Conservation (phyloP, 352 stramenopile genomes). For the Pythium brachiatum region DNA sequence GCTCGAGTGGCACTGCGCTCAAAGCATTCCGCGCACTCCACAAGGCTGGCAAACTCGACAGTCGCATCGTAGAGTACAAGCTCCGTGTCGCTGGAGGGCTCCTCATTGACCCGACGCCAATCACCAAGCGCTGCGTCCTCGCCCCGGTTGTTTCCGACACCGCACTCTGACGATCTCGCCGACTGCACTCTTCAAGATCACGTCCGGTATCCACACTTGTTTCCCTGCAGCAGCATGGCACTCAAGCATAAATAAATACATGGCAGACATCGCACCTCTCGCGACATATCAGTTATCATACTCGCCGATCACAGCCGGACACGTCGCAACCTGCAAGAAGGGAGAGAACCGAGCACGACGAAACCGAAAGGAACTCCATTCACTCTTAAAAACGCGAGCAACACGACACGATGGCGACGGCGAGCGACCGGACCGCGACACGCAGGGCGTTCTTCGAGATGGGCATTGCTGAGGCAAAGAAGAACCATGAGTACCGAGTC, state of each 20-base stretch:
- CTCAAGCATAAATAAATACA: too few relatives aligned
- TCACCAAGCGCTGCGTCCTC: too few relatives aligned
- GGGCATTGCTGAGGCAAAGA: background rate
- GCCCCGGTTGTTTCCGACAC: too few relatives aligned
- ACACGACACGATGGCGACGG: conserved; percentile 4
- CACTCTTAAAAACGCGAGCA: conserved; percentile 7
- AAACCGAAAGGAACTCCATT: background rate
- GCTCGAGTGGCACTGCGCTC: background rate
- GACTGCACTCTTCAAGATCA: too few relatives aligned
- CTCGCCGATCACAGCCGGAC: too few relatives aligned
- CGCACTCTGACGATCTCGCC: too few relatives aligned
- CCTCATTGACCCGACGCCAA: background rate
- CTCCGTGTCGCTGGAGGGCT: background rate
- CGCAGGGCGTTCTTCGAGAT: conserved; percentile 1
- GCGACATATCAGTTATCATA: too few relatives aligned
- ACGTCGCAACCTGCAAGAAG: too few relatives aligned
- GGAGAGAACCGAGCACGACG: background rate
- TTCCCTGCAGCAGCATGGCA: too few relatives aligned
- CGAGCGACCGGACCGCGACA: background rate
- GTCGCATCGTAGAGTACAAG: background rate
- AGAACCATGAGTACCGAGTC: background rate
- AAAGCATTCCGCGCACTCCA: background rate
- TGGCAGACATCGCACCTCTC: too few relatives aligned
- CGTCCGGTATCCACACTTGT: too few relatives aligned
- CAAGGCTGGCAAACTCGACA: background rate